These are phyloP conservation scores for Cyclanthera cordifolia DNA, from an alignment of 306 rosid species.

Conservation along the genomic window DNA sequence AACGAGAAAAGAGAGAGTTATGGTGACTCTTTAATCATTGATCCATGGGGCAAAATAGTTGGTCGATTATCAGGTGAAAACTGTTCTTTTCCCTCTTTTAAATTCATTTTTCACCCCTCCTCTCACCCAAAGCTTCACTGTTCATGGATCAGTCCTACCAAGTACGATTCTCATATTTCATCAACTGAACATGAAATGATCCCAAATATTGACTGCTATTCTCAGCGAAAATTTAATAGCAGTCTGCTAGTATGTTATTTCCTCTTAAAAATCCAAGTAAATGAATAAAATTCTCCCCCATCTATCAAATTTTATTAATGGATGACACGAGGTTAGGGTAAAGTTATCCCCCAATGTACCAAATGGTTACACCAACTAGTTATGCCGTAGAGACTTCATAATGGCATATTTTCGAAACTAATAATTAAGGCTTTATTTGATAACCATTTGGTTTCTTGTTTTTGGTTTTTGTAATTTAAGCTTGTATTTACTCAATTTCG, in stretches of 20 bases:
- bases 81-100: background rate
- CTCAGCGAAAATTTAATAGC: background rate
- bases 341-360: background rate
- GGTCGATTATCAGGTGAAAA: constrained; percentile 67
- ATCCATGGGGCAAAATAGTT: constrained; percentile 87
- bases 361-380: too few relatives aligned
- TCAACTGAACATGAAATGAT: background rate
- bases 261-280: background rate
- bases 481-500: too few relatives aligned
- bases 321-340: background rate
- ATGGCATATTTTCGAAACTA: background rate
- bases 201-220: background rate
- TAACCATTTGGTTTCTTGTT: too few relatives aligned
- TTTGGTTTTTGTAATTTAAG: too few relatives aligned
- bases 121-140: background rate
- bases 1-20: constrained; percentile 77
- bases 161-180: background rate
- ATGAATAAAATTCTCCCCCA: background rate
- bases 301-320: background rate
- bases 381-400: background rate
- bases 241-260: background rate
- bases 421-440: background rate
- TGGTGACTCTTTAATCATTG: constrained; percentile 76
- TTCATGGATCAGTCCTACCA: background rate
- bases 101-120: background rate